phyloP scores from a whole-genome alignment of 169 alveolate species.

The Theileria parva region DNA sequence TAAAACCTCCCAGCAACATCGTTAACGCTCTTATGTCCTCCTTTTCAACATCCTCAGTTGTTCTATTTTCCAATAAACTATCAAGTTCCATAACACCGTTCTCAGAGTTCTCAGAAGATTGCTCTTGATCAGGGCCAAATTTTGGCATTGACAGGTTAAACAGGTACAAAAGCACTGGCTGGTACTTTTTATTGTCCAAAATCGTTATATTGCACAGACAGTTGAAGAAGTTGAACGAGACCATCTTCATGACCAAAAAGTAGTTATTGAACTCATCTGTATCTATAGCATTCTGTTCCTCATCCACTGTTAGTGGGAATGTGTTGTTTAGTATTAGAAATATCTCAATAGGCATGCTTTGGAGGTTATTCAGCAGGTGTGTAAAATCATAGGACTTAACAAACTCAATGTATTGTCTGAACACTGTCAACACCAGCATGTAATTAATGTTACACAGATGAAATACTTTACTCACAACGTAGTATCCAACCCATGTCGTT shows the following conservation, averaged over 20 bases:
- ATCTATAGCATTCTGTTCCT: not conserved
- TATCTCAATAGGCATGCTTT: not conserved
- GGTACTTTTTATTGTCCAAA: not conserved
- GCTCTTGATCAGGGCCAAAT: not conserved
- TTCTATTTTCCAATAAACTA: too few relatives aligned
- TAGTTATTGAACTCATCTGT: not conserved
- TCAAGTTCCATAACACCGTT: not conserved
- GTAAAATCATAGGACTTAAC: conserved; percentile 3
- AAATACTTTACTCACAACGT: conserved; percentile 5
- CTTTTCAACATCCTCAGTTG: not conserved
- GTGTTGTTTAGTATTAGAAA: not conserved
- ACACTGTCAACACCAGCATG: conserved; percentile 1
- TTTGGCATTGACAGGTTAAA: not conserved
- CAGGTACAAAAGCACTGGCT: conserved; percentile 8
- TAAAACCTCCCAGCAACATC: conserved; percentile 6
- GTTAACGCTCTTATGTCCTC: not conserved
- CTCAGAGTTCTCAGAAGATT: not conserved
- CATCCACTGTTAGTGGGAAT: not conserved
- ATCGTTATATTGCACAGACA: conserved; percentile 6
- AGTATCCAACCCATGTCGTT: not conserved
- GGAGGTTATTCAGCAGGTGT: not conserved
- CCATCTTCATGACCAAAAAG: not conserved
- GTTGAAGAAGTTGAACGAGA: conserved; percentile 11
- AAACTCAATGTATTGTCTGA: not conserved
- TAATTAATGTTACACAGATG: conserved; percentile 10